Conservation (phyloP, 495 filamentous ascomycete species). For the Tetracladium setigerum region DNA sequence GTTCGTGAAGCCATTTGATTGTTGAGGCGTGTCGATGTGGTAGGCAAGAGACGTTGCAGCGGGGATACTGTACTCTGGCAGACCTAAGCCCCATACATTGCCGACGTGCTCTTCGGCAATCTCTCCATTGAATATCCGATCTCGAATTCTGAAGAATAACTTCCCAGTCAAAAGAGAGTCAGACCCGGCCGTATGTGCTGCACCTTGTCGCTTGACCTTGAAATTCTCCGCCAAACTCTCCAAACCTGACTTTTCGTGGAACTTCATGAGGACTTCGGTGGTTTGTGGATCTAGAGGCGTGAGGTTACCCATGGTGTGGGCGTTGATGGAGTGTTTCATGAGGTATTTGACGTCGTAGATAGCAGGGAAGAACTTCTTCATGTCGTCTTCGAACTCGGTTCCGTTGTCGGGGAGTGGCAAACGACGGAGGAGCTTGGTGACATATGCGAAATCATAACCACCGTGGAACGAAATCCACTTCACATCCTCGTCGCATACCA, state of each 20-base stretch:
- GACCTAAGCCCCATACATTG: constrained; percentile 78
- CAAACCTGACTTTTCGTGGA: constrained; percentile 79
- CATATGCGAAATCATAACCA: constrained; percentile 97
- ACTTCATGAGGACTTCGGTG: constrained; percentile 62
- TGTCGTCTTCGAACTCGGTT: constrained; percentile 71
- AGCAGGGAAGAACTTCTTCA: constrained; percentile 84
- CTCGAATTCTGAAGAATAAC: constrained; percentile 83
- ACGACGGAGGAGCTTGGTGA: constrained; percentile 85
- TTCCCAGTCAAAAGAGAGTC: constrained; percentile 89
- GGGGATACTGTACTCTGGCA: constrained; percentile 29
- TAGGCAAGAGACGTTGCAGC: constrained; percentile 24
- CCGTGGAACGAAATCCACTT: constrained; percentile 97
- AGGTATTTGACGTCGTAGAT: constrained; percentile 97
- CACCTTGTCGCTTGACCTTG: constrained; percentile 76
- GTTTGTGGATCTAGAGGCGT: constrained; percentile 55
- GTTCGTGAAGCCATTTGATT: constrained; percentile 33
- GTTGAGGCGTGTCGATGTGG: constrained; percentile 35
- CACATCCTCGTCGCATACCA: constrained; percentile 82
- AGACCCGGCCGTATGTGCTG: constrained; percentile 82
- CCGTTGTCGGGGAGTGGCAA: constrained; percentile 79
- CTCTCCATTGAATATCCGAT: constrained; percentile 74
- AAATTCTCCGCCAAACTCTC: constrained; percentile 92
- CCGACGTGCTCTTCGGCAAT: constrained; percentile 71
- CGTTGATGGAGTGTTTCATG: constrained; percentile 62
- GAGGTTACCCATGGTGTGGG: constrained; percentile 58